Base-by-base conservation (phyloP, 2,329 filamentous ascomycete species). In the Aureobasidium mangrovei region DNA sequence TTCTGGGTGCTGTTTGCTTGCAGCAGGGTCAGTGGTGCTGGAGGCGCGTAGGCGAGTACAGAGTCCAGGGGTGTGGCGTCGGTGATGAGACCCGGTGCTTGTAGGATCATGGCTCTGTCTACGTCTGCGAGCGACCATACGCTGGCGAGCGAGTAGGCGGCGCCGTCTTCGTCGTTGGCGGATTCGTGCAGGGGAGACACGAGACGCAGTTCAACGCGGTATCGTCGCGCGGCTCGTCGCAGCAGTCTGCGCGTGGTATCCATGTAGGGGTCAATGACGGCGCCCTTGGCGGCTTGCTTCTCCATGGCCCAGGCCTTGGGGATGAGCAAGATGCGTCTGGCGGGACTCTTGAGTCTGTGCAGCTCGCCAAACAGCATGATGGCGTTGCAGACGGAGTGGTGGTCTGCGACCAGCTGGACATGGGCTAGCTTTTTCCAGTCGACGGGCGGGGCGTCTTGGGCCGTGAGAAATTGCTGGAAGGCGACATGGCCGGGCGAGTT, bases 361-460 rank as follows among this genome's bases (percentile, higher is more conserved):
- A 77, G 57, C 35, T 75, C 74, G 2, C 69, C 71, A 39, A 77
- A 69, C 33, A 76, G 64, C 73, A 77, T 76, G 49, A 77, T 69
- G 0, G 74, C 72, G 40, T 67, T 73, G 64, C 75, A 77, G n/a
- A 77, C 65, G 57, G 74, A 70, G 38, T 70, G 68, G 38, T 74
- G 73, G 26, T 68, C 67, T 26, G 66, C 65, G 29, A 71, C 73
- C 7, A 76, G 64, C 59, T 76, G 74, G n/a, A 74, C 69, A 53
- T 77, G 74, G 29, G 73, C 74, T 35, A 76, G 63, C 28, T 67
- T 60, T 24, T 63, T 68, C 75, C 75, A 77, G 57, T 76, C 65
- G 46, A 75, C 58, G 9, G 53, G 43, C 7, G 56, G 54, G 10
- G 61, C 56, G 31, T 64, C 59, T 43, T 64, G 63, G 36, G 62